Evolutionary conservation across 2,329 filamentous ascomycete genomes (phyloP).

Genomic region (Fusarium abutilonis): DNA sequence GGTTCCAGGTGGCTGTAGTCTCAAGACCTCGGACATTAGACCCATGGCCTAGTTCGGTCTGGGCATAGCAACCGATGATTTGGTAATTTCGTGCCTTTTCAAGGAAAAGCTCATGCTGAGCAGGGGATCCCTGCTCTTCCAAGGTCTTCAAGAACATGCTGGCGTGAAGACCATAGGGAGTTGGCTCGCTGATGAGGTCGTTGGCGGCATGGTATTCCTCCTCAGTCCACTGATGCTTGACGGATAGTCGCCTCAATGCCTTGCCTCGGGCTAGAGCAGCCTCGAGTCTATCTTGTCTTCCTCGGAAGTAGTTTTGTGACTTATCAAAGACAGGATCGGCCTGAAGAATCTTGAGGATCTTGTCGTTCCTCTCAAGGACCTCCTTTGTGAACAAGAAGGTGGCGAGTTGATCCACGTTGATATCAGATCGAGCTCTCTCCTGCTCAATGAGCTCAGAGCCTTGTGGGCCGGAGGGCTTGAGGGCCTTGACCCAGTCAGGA

Average conservation of each 20-base stretch:
- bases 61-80: constrained; percentile 81
- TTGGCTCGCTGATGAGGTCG: constrained; percentile 76
- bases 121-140: constrained; percentile 74
- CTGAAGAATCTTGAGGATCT: constrained; percentile 71
- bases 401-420: constrained; percentile 73
- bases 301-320: constrained; percentile 78
- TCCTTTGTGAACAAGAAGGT: constrained; percentile 75
- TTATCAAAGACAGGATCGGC: constrained; percentile 79
- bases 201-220: constrained; percentile 73
- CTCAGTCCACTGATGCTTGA: constrained; percentile 73
- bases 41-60: constrained; percentile 82
- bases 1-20: constrained; percentile 78
- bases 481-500: constrained; percentile 50
- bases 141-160: constrained; percentile 64
- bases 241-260: constrained; percentile 71
- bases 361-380: constrained; percentile 67
- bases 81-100: constrained; percentile 74
- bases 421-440: constrained; percentile 73
- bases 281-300: constrained; percentile 74
- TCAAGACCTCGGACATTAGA: constrained; percentile 79
- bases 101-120: constrained; percentile 78
- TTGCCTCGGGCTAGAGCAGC: constrained; percentile 76
- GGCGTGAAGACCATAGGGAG: constrained; percentile 77
- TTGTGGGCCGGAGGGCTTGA: constrained; percentile 66
- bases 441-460: constrained; percentile 74